Conservation (phyloP, 345 rosid species). For the Hirschfeldia incana region DNA sequence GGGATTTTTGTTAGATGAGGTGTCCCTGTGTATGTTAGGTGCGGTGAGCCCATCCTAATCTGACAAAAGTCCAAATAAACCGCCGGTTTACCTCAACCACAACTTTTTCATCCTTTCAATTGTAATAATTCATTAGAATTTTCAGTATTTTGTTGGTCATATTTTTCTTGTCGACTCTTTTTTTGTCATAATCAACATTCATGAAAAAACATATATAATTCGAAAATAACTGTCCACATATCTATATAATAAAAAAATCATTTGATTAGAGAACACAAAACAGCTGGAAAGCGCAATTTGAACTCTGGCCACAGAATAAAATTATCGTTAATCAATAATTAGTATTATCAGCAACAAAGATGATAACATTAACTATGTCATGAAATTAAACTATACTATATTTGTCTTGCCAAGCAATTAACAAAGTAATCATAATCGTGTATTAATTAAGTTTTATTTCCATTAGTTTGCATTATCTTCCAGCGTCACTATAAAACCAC, state of each 20-base stretch:
- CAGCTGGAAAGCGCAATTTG: conserved; percentile 16
- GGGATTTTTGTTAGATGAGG: conserved; percentile 11
- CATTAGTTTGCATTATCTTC: conserved; percentile 33
- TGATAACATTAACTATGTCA: conserved; percentile 33
- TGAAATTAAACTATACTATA: not conserved
- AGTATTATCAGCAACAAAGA: conserved; percentile 25
- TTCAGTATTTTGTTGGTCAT: conserved; percentile 5
- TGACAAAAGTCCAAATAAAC: conserved; percentile 33
- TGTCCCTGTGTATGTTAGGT: conserved; percentile 19
- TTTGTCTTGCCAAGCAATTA: not conserved
- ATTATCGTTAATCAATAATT: conserved; percentile 27
- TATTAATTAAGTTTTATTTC: not conserved
- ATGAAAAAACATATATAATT: conserved; percentile 9
- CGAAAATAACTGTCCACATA: conserved; percentile 9
- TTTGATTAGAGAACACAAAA: not conserved
- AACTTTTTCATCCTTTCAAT: not conserved
- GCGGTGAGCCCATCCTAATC: conserved; percentile 32
- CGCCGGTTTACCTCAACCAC: conserved; percentile 36
- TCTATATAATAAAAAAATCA: not conserved
- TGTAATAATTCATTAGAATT: not conserved
- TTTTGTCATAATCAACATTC: not conserved
- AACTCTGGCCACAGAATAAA: conserved; percentile 35
- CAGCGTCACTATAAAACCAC: conserved; percentile 23
- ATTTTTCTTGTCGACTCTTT: not conserved
- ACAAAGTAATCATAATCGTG: not conserved